phyloP scores from a whole-genome alignment of 805 yeast genomes.

The Candida rishiriensis region DNA sequence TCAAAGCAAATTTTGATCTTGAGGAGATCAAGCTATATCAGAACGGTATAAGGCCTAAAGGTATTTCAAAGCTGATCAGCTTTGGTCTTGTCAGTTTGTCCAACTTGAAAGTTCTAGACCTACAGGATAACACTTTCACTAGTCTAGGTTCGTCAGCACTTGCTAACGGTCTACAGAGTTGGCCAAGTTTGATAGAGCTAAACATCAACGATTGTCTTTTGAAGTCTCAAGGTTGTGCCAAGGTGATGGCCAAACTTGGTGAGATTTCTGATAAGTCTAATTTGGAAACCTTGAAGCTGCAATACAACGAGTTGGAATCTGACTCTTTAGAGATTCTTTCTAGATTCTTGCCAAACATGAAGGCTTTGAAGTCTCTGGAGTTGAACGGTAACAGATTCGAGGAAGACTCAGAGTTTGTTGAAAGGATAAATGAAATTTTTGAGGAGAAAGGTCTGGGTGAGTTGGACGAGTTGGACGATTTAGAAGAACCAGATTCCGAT shows the following conservation, averaged over 20 bases:
- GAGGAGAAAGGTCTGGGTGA: constrained; percentile 74
- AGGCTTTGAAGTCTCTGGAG: constrained; percentile 63
- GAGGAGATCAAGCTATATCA: constrained; percentile 76
- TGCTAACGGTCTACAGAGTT: constrained; percentile 52
- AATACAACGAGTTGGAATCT: constrained; percentile 81
- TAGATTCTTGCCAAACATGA: constrained; percentile 50
- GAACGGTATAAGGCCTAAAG: constrained; percentile 95
- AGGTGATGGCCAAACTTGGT: constrained; percentile 45
- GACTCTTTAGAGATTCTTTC: constrained; percentile 58
- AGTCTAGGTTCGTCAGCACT: constrained; percentile 58
- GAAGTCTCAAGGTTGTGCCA: constrained; percentile 69
- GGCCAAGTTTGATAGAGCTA: constrained; percentile 71
- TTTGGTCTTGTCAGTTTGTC: constrained; percentile 66
- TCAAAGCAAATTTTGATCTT: constrained; percentile 66
- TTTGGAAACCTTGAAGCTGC: constrained; percentile 64
- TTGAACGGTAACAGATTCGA: constrained; percentile 91
- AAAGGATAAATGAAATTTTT: constrained; percentile 55
- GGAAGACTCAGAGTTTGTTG: constrained; percentile 76
- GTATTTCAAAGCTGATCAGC: constrained; percentile 68
- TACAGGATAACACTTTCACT: constrained; percentile 96
- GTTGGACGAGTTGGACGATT: constrained; percentile 89
- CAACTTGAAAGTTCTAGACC: constrained; percentile 64
- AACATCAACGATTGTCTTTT: constrained; percentile 87
- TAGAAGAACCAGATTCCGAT: constrained; percentile 76
- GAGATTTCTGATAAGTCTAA: constrained; percentile 29